Conservation (phyloP, 208 protist species). For the Wallacemonas rigidus region DNA sequence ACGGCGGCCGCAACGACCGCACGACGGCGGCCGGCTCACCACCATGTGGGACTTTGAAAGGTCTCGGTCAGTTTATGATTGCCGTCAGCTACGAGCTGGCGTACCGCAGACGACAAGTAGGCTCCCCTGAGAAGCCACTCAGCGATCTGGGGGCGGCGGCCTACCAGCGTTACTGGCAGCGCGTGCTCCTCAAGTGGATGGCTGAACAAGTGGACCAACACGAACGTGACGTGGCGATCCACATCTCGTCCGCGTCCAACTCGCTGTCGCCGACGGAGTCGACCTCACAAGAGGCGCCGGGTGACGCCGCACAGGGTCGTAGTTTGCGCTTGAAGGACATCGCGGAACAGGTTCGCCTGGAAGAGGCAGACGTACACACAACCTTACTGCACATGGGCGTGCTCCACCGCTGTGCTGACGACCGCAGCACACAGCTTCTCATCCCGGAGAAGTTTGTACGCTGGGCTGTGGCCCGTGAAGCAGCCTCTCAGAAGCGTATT, state of each 20-base stretch:
- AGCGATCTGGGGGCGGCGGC: conserved; percentile 96
- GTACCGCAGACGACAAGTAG: conserved; percentile 93
- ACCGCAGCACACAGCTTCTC: conserved; percentile 56
- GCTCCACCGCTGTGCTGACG: conserved; percentile 74
- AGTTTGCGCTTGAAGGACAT: conserved; percentile 53
- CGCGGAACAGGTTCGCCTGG: conserved; percentile 57
- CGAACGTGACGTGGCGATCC: conserved; percentile 17
- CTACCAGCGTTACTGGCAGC: conserved; percentile 93
- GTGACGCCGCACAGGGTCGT: background rate
- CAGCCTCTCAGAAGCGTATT: conserved; percentile 25
- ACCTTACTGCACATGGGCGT: conserved; percentile 77
- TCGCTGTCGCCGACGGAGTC: background rate
- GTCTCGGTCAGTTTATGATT: conserved; percentile 98
- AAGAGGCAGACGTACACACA: conserved; percentile 78
- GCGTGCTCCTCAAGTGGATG: conserved; percentile 69
- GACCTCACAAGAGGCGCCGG: conserved; percentile 1
- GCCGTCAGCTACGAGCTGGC: conserved; percentile 97
- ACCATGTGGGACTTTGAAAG: conserved; percentile 23
- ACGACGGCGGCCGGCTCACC: background rate
- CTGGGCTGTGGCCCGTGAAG: conserved; percentile 29
- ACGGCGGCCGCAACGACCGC: background rate
- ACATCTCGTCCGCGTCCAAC: conserved; percentile 13
- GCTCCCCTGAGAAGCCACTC: conserved; percentile 98
- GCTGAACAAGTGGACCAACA: conserved; percentile 24
- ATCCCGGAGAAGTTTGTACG: conserved; percentile 62